Conservation (phyloP, 192 early-diverging fungal species). For the Funneliformis geosporum region DNA sequence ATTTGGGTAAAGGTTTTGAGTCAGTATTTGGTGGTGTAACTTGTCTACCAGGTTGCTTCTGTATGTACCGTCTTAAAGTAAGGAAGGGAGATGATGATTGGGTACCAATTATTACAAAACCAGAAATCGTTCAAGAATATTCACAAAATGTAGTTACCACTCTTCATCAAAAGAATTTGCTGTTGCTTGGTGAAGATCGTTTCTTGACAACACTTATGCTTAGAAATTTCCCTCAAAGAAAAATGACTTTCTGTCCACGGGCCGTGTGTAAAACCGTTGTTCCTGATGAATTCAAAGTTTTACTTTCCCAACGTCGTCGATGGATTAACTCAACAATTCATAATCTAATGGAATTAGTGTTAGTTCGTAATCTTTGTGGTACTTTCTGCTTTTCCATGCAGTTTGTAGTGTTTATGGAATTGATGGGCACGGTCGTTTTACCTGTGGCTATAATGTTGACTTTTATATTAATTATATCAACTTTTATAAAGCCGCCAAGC, state of each 20-base stretch:
- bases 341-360: conserved; percentile 89
- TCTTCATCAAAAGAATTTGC: conserved; percentile 74
- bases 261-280: conserved; percentile 86
- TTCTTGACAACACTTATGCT: conserved; percentile 90
- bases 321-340: conserved; percentile 99
- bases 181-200: conserved; percentile 87
- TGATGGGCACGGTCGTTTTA: conserved; percentile 75
- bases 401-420: conserved; percentile 76
- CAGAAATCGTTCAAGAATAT: conserved; percentile 87
- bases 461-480: conserved; percentile 61
- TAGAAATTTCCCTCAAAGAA: conserved; percentile 81
- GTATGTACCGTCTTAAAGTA: conserved; percentile 95
- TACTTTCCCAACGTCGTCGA: conserved; percentile 87
- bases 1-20: conserved; percentile 63
- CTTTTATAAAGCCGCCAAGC: conserved; percentile 56
- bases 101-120: conserved; percentile 89
- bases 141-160: conserved; percentile 80
- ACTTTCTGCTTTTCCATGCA: conserved; percentile 97
- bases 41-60: conserved; percentile 96
- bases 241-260: conserved; percentile 85
- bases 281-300: conserved; percentile 77
- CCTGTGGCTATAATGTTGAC: conserved; percentile 78
- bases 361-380: conserved; percentile 92
- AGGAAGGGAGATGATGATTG: conserved; percentile 68
- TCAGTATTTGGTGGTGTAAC: conserved; percentile 91